Base-by-base conservation (phyloP, 2,329 filamentous ascomycete genomes). In the Talaromyces albobiverticillius region DNA sequence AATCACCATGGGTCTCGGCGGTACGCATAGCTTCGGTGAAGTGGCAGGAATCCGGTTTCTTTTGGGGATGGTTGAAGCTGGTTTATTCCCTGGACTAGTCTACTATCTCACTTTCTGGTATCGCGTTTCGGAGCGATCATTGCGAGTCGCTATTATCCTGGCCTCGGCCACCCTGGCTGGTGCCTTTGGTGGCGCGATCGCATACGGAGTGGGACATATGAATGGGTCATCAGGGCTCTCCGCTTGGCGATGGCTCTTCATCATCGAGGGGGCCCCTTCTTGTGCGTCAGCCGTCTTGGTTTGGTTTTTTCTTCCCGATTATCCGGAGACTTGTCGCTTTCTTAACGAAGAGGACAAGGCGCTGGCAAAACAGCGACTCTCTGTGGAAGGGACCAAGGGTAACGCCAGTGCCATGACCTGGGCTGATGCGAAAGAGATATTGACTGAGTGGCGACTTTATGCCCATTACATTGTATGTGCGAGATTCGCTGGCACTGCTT, bases 141-240 rank as follows among this genome's bases (percentile, higher is more conserved):
- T 83, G 62, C 80, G 83, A 7, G 79, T 88, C 63, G 79, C 80
- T 0, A 75, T 79, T 57, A 74, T 78, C 62, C 68, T 81, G 46
- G 79, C 63, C 66, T 83, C 73, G 70, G 84, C 68, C 14, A 82
- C 81, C 67, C 78, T 75, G 60, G 80, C 68, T 59, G 77, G 70
- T 29, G 79, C 78, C 0, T 82, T 83, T 61, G 79, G 79, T 4
- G 80, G 80, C 2, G 73, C 79, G 7, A 76, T 76, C 61, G 83
- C 82, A 1, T 84, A 80, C 53, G 80, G 71, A 0, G 69, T 78
- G 0, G 74, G 73, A 0, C 71, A 77, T 43, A 72, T 72, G 65
- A 64, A 69, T 40, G 59, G 60, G 23, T 53, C 59, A 0, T 58
- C 62, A 8, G 64, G 63, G 7, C 58, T 66, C 3, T 64, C 63